Percentiles rank a stretch among this genome's conserved stretches.
phyloP scores from a whole-genome alignment of 169 alveolate species.

The Plasmodium coatneyi region DNA sequence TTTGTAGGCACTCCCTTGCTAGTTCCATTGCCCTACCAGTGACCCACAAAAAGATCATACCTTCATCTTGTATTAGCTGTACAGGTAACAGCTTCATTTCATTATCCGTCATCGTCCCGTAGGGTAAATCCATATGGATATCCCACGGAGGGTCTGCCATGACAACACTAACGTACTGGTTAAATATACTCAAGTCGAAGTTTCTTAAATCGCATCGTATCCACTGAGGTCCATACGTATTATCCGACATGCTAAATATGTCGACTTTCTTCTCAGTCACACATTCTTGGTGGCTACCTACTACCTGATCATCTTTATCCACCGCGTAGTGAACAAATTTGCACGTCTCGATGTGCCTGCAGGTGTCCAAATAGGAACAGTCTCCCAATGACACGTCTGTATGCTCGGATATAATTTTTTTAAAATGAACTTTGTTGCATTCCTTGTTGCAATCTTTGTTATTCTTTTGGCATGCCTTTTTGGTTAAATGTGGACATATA shows the following conservation, averaged over 20 bases:
- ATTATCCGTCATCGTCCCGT: constrained; percentile 94
- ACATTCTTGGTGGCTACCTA: constrained; percentile 23
- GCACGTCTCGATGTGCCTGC: constrained; percentile 93
- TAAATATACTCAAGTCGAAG: constrained; percentile 90
- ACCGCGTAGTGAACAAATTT: constrained; percentile 93
- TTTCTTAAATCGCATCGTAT: constrained; percentile 89
- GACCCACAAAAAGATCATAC: constrained; percentile 96
- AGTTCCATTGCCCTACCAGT: constrained; percentile 96
- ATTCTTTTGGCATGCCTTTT: constrained; percentile 78
- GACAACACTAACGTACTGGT: constrained; percentile 92
- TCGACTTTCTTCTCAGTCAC: constrained; percentile 17
- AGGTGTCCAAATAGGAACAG: constrained; percentile 95
- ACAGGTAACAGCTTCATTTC: constrained; percentile 93
- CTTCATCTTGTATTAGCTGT: constrained; percentile 92
- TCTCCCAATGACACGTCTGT: constrained; percentile 88
- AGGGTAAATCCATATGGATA: constrained; percentile 96
- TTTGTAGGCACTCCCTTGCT: constrained; percentile 90
- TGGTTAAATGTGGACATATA: constrained; percentile 81
- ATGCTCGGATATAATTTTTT: constrained; percentile 79
- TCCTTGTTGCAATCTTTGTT: constrained; percentile 74
- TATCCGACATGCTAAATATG: constrained; percentile 7
- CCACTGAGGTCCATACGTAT: constrained; percentile 86
- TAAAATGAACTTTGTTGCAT: constrained; percentile 79
- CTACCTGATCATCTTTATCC: constrained; percentile 83
- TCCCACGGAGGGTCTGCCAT: constrained; percentile 99